Evolutionary conservation across 164 flowering plant species (phyloP), one percentile per base, ranked within the genome.

Genomic region (Piper longum): DNA sequence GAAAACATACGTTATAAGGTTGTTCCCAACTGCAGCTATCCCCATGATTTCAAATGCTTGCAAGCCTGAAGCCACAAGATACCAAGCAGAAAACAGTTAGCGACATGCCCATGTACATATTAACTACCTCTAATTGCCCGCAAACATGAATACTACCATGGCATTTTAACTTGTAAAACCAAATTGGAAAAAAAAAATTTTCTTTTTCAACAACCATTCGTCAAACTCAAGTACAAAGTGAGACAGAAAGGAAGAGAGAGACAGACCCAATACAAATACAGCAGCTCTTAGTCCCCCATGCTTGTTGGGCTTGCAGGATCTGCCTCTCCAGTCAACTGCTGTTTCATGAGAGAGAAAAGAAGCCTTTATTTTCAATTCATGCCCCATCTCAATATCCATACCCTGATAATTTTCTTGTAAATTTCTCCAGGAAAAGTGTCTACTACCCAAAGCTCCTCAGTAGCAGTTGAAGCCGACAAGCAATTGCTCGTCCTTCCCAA

Each of bases 201-300:
- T 26, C 2, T 26, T 26, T 26, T 26, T 26, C 36, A 52, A 56
- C 39, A 54, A 67, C 11, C 13, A 42, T 12, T 54, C 41, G 18
- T 52, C 9, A 61, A 26, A 26, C 36, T 26, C 36, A 26, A 26
- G 36, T 51, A 60, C 41, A 67, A 16, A 26, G 54, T 55, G 16
- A 14, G 61, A 56, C 61, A 16, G 54, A 54, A 56, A 60, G 17
- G 63, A 64, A 62, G 58, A 55, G 66, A 62, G 58, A 55, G 66
- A 72, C 56, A 61, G 63, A 85, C 96, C 98, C 59, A 92, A 89
- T 72, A 84, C 86, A 77, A 89, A 89, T 59, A 75, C 70, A 54
- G 98, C 96, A 71, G 98, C 95, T 73, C 63, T 81, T 82, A 84
- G 82, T 43, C 97, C 97, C 41, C 96, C 98, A 81, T 89, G 97